phyloP scores from a whole-genome alignment of 306 rosid genomes.

The Cucumis hystrix region DNA sequence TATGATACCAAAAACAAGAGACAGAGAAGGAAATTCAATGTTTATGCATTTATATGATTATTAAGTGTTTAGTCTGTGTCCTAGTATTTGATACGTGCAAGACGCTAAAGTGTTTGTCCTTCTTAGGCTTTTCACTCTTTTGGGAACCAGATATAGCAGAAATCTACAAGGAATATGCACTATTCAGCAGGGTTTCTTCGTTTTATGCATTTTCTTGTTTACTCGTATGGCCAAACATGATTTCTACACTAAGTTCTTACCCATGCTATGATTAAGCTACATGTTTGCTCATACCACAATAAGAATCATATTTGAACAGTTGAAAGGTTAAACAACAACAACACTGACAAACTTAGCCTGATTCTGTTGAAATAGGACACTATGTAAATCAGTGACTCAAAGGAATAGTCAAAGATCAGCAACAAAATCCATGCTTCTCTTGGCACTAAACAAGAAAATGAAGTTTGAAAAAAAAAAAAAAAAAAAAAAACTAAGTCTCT shows the following conservation, averaged over 20 bases:
- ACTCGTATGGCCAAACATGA: neutral
- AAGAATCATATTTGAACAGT: neutral
- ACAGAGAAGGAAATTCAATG: neutral
- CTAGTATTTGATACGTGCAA: neutral
- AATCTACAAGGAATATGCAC: neutral
- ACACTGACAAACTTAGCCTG: too few species aligned
- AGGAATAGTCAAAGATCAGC: neutral
- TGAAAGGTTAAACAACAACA: neutral
- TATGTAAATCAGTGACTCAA: neutral
- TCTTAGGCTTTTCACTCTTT: neutral
- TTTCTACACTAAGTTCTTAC: neutral
- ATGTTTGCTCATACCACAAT: neutral
- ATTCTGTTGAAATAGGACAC: neutral
- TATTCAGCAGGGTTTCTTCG: neutral
- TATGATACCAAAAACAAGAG: too few species aligned
- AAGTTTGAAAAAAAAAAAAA: neutral
- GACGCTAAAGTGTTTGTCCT: neutral
- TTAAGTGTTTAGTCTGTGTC: neutral
- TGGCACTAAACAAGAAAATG: neutral
- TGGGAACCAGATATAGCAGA: neutral
- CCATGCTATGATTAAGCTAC: neutral
- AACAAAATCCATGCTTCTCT: neutral
- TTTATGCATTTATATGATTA: too few species aligned
- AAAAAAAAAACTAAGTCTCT: neutral
- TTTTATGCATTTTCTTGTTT: neutral